Evolutionary conservation across 1,139 yeast genomes (phyloP), one percentile per base, ranked within the genome.

Genomic region (Starmera stellimalicola): DNA sequence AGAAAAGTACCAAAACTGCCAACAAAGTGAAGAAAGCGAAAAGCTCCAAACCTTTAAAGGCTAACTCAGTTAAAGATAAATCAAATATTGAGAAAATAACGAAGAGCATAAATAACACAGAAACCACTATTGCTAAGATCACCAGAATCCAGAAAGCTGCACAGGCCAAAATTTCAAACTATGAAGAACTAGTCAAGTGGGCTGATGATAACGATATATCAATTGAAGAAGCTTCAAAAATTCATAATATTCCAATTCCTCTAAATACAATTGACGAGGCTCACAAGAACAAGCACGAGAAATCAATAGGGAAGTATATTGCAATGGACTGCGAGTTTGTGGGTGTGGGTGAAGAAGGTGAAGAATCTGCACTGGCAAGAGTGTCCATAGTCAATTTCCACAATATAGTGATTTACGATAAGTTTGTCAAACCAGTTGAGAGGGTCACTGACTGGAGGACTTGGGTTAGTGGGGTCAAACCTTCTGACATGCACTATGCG

Each of bases 281-380:
- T 3, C 37, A 34, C 11, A 32, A 41, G 15, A 30, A 41, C n/a
- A 33, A 33, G 6, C 39, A 41, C 19, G 50, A 45, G 34, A 42
- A 47, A 20, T 46, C 42, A 24, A 65, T 73, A 2, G 95, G 95
- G 1, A 79, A 70, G 47, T 85, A 71, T 45, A 46, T 88, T 7
- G 87, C 95, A 1, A 71, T 88, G 38, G 97, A 88, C 58, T 87
- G 96, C 63, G 97, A 88, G 50, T 87, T 88, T 63, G 96, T 88
- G 1, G 96, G 96, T 6, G 77, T 81, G 1, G 96, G 95, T 0
- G 72, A 70, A 1, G 76, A 74, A 16, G 94, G 93, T 7, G 47
- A 51, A 24, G 71, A 68, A 30, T 77, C 88, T 5, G 88, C 78
- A 2, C 63, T 88, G 20, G 96, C 95, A 0, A 67, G 97, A 44